Percentiles rank a stretch among this genome's conserved stretches.
These are phyloP conservation scores for Sambucus nigra DNA, from an alignment of 129 eudicot species.

Conservation along the genomic window DNA sequence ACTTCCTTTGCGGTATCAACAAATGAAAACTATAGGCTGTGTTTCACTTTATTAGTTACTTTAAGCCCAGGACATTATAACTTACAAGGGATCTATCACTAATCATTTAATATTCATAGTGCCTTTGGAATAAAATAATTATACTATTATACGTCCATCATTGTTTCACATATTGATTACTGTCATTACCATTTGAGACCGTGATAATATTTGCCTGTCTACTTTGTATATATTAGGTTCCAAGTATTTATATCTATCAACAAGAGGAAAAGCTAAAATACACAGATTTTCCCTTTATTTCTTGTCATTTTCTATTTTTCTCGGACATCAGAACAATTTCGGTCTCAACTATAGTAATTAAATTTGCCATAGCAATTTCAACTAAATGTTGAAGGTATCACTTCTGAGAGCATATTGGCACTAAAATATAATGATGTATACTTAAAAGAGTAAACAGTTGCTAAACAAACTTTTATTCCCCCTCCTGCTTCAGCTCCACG, in stretches of 20 bases:
- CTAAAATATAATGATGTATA: not conserved
- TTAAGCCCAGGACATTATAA: no score
- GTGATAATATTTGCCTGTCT: not conserved
- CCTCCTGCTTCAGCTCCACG: not conserved
- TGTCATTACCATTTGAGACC: not conserved
- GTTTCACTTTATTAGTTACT: no score
- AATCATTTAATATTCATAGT: not conserved
- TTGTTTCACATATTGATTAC: no score
- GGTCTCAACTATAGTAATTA: not conserved
- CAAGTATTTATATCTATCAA: not conserved
- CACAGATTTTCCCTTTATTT: not conserved
- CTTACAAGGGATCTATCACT: no score
- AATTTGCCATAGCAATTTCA: not conserved
- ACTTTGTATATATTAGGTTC: not conserved
- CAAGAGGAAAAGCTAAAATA: not conserved
- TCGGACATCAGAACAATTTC: not conserved
- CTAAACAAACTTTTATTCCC: not conserved
- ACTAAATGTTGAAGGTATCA: not conserved
- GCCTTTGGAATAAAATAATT: not conserved
- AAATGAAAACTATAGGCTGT: no score
- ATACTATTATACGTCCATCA: no score
- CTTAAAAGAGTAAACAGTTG: slow-evolving; percentile 2
- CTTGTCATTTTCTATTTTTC: not conserved
- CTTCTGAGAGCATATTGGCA: not conserved
- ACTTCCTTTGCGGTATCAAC: no score